Evolutionary conservation across 257 asterid species (phyloP), one percentile per base, ranked within the genome.

Genomic region (Salvia miltiorrhiza): DNA sequence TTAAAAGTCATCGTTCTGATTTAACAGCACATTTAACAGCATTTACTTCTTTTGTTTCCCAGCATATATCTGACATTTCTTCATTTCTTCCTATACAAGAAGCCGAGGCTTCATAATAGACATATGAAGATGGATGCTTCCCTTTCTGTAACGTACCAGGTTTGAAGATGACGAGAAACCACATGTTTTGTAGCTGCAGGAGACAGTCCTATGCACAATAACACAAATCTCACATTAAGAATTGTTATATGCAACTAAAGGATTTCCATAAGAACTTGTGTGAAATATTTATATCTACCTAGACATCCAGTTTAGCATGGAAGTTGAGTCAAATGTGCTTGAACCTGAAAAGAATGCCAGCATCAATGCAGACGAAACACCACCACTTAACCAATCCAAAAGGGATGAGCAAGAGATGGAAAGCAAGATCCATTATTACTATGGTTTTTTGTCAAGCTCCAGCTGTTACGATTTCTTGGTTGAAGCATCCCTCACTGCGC

Each of bases 401-500:
- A 47, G 19, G 30, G 57, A 77, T 10, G 47, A 69, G 54, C 24
- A 52, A 39, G 19, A 54, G 56, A 30, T 23, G 52, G 60, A 32
- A 52, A 73, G 12, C 45, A 49, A 30, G 32, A 7, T 32, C 37
- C n/a, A n/a, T n/a, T 19, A 33, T 19, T 45, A 71, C 62, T 56
- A 44, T 9, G 16, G 55, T 12, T 49, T 68, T 59, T 53, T 55
- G n/a, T 47, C 73, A 26, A 57, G 57, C 64, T 39, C 33, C 48
- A 69, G 47, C 77, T 65, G 72, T 76, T 71, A 44, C 23, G 80
- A 67, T 67, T 75, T 76, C 70, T 70, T 80, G 55, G 72, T 59
- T 45, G 83, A 70, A 73, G 67, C 78, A 43, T 73, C 84, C 82
- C 84, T 77, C 73, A 70, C 96, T 88, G 86, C 30, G 63, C 55